Evolutionary conservation across 345 rosid species (phyloP), one percentile per base, ranked within the genome.

Genomic region (Aquilaria sinensis): DNA sequence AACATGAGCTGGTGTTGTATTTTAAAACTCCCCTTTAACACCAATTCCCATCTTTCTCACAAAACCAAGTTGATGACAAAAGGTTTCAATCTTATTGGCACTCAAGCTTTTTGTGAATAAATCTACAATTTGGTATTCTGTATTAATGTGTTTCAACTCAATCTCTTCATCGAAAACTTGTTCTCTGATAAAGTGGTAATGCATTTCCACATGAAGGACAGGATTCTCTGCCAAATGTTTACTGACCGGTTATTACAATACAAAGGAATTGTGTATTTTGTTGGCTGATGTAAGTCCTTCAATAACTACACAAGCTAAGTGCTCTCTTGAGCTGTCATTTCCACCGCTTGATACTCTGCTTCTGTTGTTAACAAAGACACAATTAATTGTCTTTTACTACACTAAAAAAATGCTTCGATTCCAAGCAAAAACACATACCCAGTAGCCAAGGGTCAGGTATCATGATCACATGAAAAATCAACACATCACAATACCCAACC

Each of bases 131-230:
- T 60, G 64, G 14, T 60, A 51, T 1, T 60, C 53, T 9, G 50
- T 60, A 31, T 60, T 60, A 51, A 60, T 23, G 14, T n/a, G 7
- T n/a, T 33, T 9, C 64, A 60, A 11, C 53, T 60, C 41, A 23
- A 60, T 45, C 31, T 60, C 2, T 60, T 60, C 64, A 10, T 16
- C 1, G 5, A 60, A 1, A n/a, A 60, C 58, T n/a, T 32, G 31
- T 31, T 58, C 15, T 58, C 0, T 58, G 12, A 58, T 47, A 56
- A 56, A 65, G 15, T 65, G 62, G 51, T 56, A 65, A n/a, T 47
- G 55, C 37, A 65, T n/a, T 4, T 61, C 41, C 8, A 66, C 51
- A 34, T 51, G 58, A 34, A 51, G 32, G 2, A 63, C 34, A 5
- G 51, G 66, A 63, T 63, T 63, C 34, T 50, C 48, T 11, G 31